Evolutionary conservation across 169 alveolate genomes (phyloP).

Genomic region (Plasmodium malariae): DNA sequence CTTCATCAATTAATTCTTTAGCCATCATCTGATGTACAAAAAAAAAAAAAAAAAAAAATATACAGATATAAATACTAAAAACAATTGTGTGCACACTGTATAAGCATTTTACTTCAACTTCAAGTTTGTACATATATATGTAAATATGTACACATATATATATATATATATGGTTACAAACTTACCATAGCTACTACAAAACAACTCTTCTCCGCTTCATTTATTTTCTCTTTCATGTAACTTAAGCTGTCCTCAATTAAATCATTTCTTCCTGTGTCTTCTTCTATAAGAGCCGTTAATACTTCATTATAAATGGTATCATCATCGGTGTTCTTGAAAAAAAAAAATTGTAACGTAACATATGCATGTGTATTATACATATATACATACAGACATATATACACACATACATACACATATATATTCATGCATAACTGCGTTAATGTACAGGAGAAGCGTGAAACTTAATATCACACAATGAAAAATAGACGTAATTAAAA

Average conservation of each 20-base stretch:
- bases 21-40: slow-evolving; percentile 64
- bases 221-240: slow-evolving; percentile 66
- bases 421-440: too few species aligned
- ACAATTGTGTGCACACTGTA: too few species aligned
- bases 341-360: too few species aligned
- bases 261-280: slow-evolving; percentile 56
- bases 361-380: too few species aligned
- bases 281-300: slow-evolving; percentile 70
- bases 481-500: background rate
- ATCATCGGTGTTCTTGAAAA: slow-evolving; percentile 40
- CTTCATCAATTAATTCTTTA: slow-evolving; percentile 70
- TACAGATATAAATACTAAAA: too few species aligned
- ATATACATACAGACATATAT: too few species aligned
- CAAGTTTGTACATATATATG: background rate
- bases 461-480: background rate
- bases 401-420: too few species aligned
- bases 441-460: background rate
- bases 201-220: slow-evolving; percentile 68
- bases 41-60: background rate
- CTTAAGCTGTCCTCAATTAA: slow-evolving; percentile 64
- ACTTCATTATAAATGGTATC: slow-evolving; percentile 59
- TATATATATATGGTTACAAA: slow-evolving; percentile 8
- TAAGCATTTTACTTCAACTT: too few species aligned
- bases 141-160: background rate
- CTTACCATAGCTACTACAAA: slow-evolving; percentile 71